These are phyloP conservation scores for Imleria badia DNA, from an alignment of 768 basidiomycete species.

Conservation along the genomic window DNA sequence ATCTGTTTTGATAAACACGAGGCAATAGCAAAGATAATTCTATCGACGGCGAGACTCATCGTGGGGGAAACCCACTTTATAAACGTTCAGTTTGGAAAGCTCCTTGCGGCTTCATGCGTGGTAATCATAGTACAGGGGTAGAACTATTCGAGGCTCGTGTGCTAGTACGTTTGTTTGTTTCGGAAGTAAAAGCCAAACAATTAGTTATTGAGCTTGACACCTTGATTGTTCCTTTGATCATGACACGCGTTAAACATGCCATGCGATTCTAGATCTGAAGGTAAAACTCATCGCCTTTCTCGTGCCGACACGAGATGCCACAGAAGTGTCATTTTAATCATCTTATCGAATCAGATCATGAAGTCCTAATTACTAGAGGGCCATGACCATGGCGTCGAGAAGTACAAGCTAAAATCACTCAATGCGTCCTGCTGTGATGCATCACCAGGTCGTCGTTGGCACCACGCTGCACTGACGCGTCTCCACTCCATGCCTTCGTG, in stretches of 20 bases:
- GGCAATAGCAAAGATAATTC: conserved; percentile 14
- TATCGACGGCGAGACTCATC: neutral
- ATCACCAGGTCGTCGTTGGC: neutral
- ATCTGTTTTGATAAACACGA: conserved; percentile 26
- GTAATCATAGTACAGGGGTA: conserved; percentile 4
- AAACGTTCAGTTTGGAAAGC: conserved; percentile 14
- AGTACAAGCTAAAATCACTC: conserved; percentile 14
- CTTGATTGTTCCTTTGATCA: conserved; percentile 5
- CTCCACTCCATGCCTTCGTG: conserved; percentile 13
- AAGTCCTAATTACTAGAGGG: conserved; percentile 11
- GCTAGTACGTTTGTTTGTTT: conserved; percentile 21
- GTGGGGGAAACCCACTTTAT: neutral
- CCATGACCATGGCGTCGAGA: conserved; percentile 12
- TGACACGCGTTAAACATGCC: conserved; percentile 23
- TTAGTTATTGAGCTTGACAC: neutral
- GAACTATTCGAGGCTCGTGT: neutral
- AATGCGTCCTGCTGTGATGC: neutral
- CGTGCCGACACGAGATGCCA: neutral
- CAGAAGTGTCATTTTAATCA: conserved; percentile 2
- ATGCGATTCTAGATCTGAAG: conserved; percentile 6
- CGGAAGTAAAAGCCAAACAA: conserved; percentile 2
- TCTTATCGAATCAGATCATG: conserved; percentile 29
- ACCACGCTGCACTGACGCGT: conserved; percentile 4
- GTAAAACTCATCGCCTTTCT: neutral
- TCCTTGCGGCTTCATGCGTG: conserved; percentile 17